Evolutionary conservation across 2,329 filamentous ascomycete genomes (phyloP).

Genomic region (Beauveria rudraprayagi): DNA sequence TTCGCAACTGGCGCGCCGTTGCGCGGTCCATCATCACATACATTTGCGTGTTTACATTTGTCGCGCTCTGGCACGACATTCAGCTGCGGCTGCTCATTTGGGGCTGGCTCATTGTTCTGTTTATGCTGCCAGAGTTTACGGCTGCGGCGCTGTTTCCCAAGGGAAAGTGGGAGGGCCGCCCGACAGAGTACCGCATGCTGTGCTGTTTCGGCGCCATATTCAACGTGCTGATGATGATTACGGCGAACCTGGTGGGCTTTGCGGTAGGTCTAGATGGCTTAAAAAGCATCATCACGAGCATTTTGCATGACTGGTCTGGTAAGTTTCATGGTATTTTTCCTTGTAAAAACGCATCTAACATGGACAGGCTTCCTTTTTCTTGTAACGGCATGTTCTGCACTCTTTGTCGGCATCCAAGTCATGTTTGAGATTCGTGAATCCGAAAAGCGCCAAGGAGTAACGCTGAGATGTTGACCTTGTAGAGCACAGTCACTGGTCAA

Average conservation of each 20-base stretch:
- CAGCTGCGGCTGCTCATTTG: slow-evolving; percentile 83
- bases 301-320: slow-evolving; percentile 68
- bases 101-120: slow-evolving; percentile 94
- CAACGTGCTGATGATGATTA: slow-evolving; percentile 93
- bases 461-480: slow-evolving; percentile 64
- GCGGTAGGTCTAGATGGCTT: slow-evolving; percentile 86
- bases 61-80: slow-evolving; percentile 97
- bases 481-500: neutral
- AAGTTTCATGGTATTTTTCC: slow-evolving; percentile 18
- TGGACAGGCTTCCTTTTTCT: slow-evolving; percentile 63
- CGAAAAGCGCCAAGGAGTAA: slow-evolving; percentile 74
- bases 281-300: slow-evolving; percentile 64
- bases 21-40: slow-evolving; percentile 65
- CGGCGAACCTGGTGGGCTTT: slow-evolving; percentile 90
- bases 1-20: slow-evolving; percentile 34
- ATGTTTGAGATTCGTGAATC: slow-evolving; percentile 94
- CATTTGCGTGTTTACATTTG: slow-evolving; percentile 85
- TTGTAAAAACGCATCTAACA: neutral
- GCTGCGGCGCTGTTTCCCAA: slow-evolving; percentile 65
- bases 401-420: slow-evolving; percentile 82
- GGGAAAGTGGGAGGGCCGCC: slow-evolving; percentile 59
- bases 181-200: slow-evolving; percentile 68
- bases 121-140: slow-evolving; percentile 82
- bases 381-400: slow-evolving; percentile 55
- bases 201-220: slow-evolving; percentile 72